phyloP scores from a whole-genome alignment of 805 yeast species.

The Pichia thaimueangensis region DNA sequence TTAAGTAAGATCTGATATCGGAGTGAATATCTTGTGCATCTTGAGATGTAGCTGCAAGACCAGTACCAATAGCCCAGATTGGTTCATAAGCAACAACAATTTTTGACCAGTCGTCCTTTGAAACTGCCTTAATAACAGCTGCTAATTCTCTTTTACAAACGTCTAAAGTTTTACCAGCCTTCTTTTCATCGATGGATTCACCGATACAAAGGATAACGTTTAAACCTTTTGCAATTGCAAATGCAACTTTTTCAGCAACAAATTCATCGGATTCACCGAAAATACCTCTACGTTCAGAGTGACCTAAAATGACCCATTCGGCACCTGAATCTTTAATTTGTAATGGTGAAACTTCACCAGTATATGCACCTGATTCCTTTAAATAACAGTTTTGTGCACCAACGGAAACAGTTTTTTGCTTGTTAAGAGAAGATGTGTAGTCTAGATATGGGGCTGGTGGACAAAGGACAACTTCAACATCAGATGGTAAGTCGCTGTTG shows the following conservation, averaged over 20 bases:
- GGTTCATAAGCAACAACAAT: slow-evolving; percentile 98
- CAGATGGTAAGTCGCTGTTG: slow-evolving; percentile 62
- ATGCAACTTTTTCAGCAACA: slow-evolving; percentile 90
- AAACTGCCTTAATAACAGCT: slow-evolving; percentile 74
- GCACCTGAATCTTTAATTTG: slow-evolving; percentile 89
- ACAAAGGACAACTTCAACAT: slow-evolving; percentile 89
- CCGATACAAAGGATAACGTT: slow-evolving; percentile 95
- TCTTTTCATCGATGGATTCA: slow-evolving; percentile 93
- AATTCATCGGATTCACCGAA: slow-evolving; percentile 86
- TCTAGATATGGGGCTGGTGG: slow-evolving; percentile 94
- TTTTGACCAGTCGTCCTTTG: slow-evolving; percentile 68
- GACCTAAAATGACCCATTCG: slow-evolving; percentile 93
- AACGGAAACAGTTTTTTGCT: slow-evolving; percentile 66
- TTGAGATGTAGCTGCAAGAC: slow-evolving; percentile 96
- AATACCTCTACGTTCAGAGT: slow-evolving; percentile 96
- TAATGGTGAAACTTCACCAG: slow-evolving; percentile 91
- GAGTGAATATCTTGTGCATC: slow-evolving; percentile 96
- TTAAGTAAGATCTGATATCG: slow-evolving; percentile 78
- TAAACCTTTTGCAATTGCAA: slow-evolving; percentile 84
- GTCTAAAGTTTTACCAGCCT: slow-evolving; percentile 76
- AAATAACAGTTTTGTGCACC: slow-evolving; percentile 89
- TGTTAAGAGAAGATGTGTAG: slow-evolving; percentile 62
- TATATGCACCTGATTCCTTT: slow-evolving; percentile 93
- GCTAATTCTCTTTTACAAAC: slow-evolving; percentile 85
- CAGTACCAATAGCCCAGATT: slow-evolving; percentile 99